These are phyloP conservation scores for Castanopsis chinensis DNA, from an alignment of 306 rosid species.

Conservation along the genomic window DNA sequence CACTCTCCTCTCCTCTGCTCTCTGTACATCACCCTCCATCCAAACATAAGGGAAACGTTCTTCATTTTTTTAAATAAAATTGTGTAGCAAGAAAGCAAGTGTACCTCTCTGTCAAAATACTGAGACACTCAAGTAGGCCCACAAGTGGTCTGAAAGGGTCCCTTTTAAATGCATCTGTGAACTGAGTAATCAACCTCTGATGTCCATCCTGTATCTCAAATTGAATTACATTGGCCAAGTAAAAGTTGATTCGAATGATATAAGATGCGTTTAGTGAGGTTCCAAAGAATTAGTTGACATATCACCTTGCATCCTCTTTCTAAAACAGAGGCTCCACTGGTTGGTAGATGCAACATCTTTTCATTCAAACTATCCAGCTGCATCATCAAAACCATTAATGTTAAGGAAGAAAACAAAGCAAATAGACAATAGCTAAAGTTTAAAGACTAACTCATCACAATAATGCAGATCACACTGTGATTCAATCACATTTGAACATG, in stretches of 20 bases:
- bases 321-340: slow-evolving; percentile 10
- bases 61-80: background rate
- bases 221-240: slow-evolving; percentile 10
- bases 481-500: background rate
- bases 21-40: too few species aligned
- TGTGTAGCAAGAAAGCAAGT: slow-evolving; percentile 21
- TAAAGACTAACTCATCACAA: background rate
- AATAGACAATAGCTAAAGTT: background rate
- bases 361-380: slow-evolving; percentile 90
- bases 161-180: slow-evolving; percentile 25
- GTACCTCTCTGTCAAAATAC: slow-evolving; percentile 66
- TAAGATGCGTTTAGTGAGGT: slow-evolving; percentile 8
- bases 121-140: slow-evolving; percentile 44
- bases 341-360: slow-evolving; percentile 35
- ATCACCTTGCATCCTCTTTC: slow-evolving; percentile 50
- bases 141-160: slow-evolving; percentile 56
- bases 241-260: slow-evolving; percentile 15
- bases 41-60: background rate
- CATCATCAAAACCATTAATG: slow-evolving; percentile 23
- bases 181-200: slow-evolving; percentile 28
- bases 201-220: slow-evolving; percentile 43
- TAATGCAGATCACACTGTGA: background rate
- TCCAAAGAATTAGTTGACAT: slow-evolving; percentile 9
- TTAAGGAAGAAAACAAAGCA: slow-evolving; percentile 18
- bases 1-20: slow-evolving; percentile 45